Evolutionary conservation across 176 grass and related monocot genomes (phyloP), one percentile per base, ranked within the genome.

Genomic region (Calamus simplicifolius): DNA sequence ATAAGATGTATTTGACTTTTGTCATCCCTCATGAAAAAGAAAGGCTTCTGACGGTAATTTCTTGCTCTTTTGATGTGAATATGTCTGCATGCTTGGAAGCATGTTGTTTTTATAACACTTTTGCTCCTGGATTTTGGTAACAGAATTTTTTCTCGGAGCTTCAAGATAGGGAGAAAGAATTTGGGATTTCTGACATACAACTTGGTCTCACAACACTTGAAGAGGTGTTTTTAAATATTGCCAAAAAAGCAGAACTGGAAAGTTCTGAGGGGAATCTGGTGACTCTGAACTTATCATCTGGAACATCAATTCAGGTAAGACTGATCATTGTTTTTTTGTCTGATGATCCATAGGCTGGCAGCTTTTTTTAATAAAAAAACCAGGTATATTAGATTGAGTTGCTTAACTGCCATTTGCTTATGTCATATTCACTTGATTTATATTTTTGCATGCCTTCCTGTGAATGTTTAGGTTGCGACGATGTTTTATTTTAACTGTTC

Each of bases 191-290:
- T 25, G 93, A 97, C 49, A 88, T 92, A 75, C 93, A 97, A 71
- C 93, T 97, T 0, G 84, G 93, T 53, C 75, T 97, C 29, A 88
- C 93, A 0, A 97, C 92, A 49, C 84, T 97, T 2, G 92, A 97
- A 74, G 93, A 97, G 75, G 93, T 97, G 14, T 97, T 97, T 72
- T 73, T 97, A 61, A 91, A 91, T 29, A 92, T 97, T 10, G 93
- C 93, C 73, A 92, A 92, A 68, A 75, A 83, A 67, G 87, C 93
- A 16, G 93, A 97, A 63, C 52, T 97, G 57, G 86, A 97, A 67
- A 97, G 81, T 63, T 79, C 87, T 23, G 93, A 97, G 74, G 87
- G 81, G 54, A 88, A 73, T 59, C 64, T 85, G 27, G 87, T 85
- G 57, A 83, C 75, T 27, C 71, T 92, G 3, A 82, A 88, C 73